phyloP scores from a whole-genome alignment of 2,329 filamentous ascomycete genomes.

The Colletotrichum sp. region DNA sequence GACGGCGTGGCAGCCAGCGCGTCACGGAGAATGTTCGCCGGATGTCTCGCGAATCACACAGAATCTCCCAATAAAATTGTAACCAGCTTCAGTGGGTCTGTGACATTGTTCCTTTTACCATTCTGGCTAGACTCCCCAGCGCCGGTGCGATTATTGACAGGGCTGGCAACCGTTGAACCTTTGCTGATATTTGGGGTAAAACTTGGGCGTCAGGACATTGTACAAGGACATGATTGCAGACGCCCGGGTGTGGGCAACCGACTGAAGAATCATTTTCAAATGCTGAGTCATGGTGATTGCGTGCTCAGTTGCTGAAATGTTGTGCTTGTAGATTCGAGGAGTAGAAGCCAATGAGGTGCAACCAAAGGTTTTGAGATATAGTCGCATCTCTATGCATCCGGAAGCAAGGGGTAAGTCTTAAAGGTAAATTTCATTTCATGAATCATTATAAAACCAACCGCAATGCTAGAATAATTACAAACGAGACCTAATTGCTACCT shows the following conservation, averaged over 20 bases:
- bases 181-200: conserved; percentile 50
- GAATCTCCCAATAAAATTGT: too few relatives aligned
- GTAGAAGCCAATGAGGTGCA: background rate
- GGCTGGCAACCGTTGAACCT: conserved; percentile 40
- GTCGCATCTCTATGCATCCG: too few relatives aligned
- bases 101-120: conserved; percentile 42
- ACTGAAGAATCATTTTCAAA: conserved; percentile 37
- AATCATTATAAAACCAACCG: background rate
- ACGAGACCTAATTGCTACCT: background rate
- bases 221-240: conserved; percentile 33
- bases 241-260: conserved; percentile 34
- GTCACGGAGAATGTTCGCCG: conserved; percentile 43
- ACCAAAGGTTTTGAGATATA: background rate
- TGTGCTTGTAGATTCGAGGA: background rate
- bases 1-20: conserved; percentile 47
- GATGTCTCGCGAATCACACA: conserved; percentile 12
- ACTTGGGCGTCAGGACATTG: conserved; percentile 34
- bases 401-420: too few relatives aligned
- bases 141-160: conserved; percentile 49
- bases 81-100: conserved; percentile 45
- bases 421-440: background rate
- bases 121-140: conserved; percentile 46
- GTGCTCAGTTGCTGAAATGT: background rate
- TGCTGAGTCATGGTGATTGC: conserved; percentile 25
- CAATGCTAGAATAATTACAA: background rate